Evolutionary conservation across 345 rosid species (phyloP).

Genomic region (Melaleuca quinquenervia): DNA sequence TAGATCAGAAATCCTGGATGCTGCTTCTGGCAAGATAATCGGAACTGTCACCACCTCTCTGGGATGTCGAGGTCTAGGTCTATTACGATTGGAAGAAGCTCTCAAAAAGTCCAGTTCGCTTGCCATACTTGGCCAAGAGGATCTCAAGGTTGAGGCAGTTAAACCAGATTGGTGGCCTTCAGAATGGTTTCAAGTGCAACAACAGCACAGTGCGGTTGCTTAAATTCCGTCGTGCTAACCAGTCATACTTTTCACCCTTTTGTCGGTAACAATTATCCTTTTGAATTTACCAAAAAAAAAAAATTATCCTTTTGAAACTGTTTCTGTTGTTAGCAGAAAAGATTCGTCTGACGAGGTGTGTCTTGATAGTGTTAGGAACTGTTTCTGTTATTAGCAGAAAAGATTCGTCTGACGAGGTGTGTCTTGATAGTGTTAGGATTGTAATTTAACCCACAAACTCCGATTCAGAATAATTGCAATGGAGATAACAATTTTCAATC

Average conservation of each 20-base stretch:
- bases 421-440: neutral
- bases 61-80: conserved; percentile 68
- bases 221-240: conserved; percentile 3
- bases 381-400: neutral
- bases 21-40: conserved; percentile 49
- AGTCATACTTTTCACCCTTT: neutral
- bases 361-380: neutral
- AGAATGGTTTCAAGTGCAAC: conserved; percentile 53
- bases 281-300: too few species aligned
- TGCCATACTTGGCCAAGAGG: conserved; percentile 35
- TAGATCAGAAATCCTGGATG: conserved; percentile 53
- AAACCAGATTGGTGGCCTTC: conserved; percentile 85
- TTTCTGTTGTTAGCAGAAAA: neutral
- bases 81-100: conserved; percentile 60
- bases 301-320: too few species aligned
- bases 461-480: neutral
- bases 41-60: conserved; percentile 66
- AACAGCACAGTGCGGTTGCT: conserved; percentile 20
- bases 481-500: neutral
- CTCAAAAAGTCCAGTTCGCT: conserved; percentile 31
- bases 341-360: neutral
- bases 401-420: neutral
- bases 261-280: neutral
- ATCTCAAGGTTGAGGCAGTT: conserved; percentile 47
- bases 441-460: neutral